Base-by-base conservation (phyloP, 2,329 filamentous ascomycete genomes). In the Claviceps sp. region DNA sequence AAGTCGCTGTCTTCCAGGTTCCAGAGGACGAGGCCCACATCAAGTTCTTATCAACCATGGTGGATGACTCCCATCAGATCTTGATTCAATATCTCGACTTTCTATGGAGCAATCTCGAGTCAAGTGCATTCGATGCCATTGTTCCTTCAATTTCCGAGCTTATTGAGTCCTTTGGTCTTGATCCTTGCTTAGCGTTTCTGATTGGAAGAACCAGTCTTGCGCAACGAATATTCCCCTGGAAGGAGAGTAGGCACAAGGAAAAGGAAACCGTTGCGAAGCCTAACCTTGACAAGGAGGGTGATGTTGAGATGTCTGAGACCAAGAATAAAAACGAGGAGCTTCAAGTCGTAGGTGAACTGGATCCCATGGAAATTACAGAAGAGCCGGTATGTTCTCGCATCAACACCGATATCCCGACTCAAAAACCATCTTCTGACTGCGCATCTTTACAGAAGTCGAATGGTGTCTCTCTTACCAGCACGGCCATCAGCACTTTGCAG, bases 21-120 rank as follows among this genome's bases (percentile, higher is more conserved):
- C 78, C 85, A 6, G 81, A 88, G 38, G 74, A 77, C 24, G 80
- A 85, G 53, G 84, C 86, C 0, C 89, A 94, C 55, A 82, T 96
- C 64, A 98, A 98, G 66, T 84, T 90, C 44, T 71, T 97, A 13
- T 86, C 88, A 2, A 88, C 88, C 50, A 83, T 95, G 57, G 79
- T 95, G 50, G 93, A 98, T 63, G 90, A 95, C 64, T 85, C 94
- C 20, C 88, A 95, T 58, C 81, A 86, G 54, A 84, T 90, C 8
- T 76, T 97, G 24, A 78, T 82, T 24, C 90, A 96, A 61, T 98
- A 94, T 62, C 75, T 97, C 18, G 93, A 97, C 61, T 77, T 96
- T 6, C 76, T 98, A 37, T 85, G 86, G 63, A 86, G 81, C 63
- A 94, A 89, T 61, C 70, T 96, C 34, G 76, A 83, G 0, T 74